Evolutionary conservation across 805 yeast species (phyloP).

Genomic region (Suhomyces tanzawaensis): DNA sequence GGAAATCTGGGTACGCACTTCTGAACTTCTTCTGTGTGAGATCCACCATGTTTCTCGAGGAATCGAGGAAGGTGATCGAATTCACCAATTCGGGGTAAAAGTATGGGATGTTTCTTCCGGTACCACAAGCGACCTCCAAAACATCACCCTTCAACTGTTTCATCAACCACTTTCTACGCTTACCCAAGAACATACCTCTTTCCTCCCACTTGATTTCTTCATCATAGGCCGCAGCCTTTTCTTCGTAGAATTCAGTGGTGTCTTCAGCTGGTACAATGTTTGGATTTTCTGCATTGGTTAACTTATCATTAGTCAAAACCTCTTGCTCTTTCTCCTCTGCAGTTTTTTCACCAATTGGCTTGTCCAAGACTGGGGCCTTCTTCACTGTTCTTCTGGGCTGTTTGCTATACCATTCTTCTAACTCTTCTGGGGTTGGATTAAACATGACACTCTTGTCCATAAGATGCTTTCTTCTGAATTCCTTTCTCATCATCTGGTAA

Average conservation of each 20-base stretch:
- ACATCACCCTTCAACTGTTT: slow-evolving; percentile 81
- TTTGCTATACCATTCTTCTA: slow-evolving; percentile 39
- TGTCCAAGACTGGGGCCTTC: slow-evolving; percentile 23
- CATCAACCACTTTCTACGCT: slow-evolving; percentile 77
- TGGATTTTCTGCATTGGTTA: slow-evolving; percentile 37
- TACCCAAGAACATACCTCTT: slow-evolving; percentile 54
- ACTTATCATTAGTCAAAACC: slow-evolving; percentile 11
- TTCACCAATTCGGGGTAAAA: slow-evolving; percentile 56
- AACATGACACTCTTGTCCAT: slow-evolving; percentile 33
- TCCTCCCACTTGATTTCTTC: slow-evolving; percentile 75
- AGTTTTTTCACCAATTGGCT: slow-evolving; percentile 24
- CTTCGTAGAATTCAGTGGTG: slow-evolving; percentile 76
- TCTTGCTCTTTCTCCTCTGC: slow-evolving; percentile 19
- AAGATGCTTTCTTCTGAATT: slow-evolving; percentile 38
- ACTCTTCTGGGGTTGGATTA: slow-evolving; percentile 41
- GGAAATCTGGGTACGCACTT: slow-evolving; percentile 60
- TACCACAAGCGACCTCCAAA: slow-evolving; percentile 91
- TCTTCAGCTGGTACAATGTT: slow-evolving; percentile 68
- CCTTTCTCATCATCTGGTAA: slow-evolving; percentile 54
- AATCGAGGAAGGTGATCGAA: slow-evolving; percentile 82
- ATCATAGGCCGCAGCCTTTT: slow-evolving; percentile 78
- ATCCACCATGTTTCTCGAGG: slow-evolving; percentile 84
- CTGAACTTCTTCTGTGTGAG: slow-evolving; percentile 72
- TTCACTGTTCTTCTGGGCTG: slow-evolving; percentile 27
- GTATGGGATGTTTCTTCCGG: slow-evolving; percentile 87